Base-by-base conservation (phyloP, 2,329 filamentous ascomycete species). In the Penicillium sp. region DNA sequence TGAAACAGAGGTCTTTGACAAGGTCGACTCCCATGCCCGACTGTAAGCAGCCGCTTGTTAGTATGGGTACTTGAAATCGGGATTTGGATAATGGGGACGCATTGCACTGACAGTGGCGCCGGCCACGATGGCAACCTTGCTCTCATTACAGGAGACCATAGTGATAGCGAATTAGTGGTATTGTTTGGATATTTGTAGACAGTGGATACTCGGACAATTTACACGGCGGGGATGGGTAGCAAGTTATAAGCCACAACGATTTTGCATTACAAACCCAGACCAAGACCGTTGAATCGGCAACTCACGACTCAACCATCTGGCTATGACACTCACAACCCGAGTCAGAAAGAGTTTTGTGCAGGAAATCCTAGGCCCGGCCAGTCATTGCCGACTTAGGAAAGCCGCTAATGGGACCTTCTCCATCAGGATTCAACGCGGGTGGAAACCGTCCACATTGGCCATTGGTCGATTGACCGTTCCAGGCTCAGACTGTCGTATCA, bases 1-100 rank as follows among this genome's bases (percentile, higher is more conserved):
- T 64, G 10, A 39, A 21, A 46, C 69, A 65, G 4, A 77, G 70
- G 51, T 74, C 66, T 24, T 65, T 68, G 31, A 74, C 68, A 2
- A 81, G 62, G 50, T 75, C 76, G 45, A 59, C 64, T 32, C 79
- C 79, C 48, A 81, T 80, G 8, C 78, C 79, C 8, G 77, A 79
- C 78, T 81, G 57, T 21, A 29, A 41, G 10, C 32, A 34, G 32
- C 16, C 16, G 21, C 11, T 34, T 10, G 14, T 40, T 8, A 31
- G 44, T 8, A 45, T 57, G 16, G 52, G 48, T 42, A 13, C 36
- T 31, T 18, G 9, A n/a, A 32, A 36, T 22, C 22, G 29, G 39
- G 16, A 7, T 31, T 11, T 27, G 31, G 5, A 14, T 27, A 27
- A 27, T 27, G 5, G 24, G 14, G 13, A 36, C 27, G 22, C 9